Conservation (phyloP, 1,284 basidiomycete species). For the Marasmius oreades region DNA sequence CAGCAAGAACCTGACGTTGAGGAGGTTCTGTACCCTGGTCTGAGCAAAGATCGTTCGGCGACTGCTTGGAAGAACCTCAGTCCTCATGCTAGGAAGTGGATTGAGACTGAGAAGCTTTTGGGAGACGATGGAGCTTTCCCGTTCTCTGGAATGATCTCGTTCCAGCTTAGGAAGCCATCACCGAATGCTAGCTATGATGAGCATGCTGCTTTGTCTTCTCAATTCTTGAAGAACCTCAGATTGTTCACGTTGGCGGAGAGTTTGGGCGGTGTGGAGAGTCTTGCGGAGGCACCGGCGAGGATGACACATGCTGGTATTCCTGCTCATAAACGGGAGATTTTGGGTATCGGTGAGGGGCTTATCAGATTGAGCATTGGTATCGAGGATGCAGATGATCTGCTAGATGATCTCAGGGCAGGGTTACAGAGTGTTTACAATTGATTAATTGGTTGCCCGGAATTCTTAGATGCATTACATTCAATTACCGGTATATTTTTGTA, state of each 20-base stretch:
- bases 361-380: conserved; percentile 86
- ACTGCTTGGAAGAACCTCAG: conserved; percentile 65
- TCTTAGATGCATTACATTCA: too few relatives aligned
- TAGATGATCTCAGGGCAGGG: conserved; percentile 74
- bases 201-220: conserved; percentile 38
- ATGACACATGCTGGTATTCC: conserved; percentile 87
- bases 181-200: neutral
- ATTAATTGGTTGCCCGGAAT: too few relatives aligned
- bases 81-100: conserved; percentile 66
- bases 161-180: conserved; percentile 56
- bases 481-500: too few relatives aligned
- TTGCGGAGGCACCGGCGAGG: conserved; percentile 79
- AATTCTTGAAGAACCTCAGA: conserved; percentile 66
- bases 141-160: conserved; percentile 83
- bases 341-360: conserved; percentile 83
- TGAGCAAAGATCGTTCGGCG: conserved; percentile 33
- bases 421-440: conserved; percentile 37
- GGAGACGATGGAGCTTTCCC: conserved; percentile 46
- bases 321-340: conserved; percentile 54
- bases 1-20: conserved; percentile 57
- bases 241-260: conserved; percentile 89
- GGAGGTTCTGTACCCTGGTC: conserved; percentile 86
- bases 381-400: conserved; percentile 79
- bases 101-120: conserved; percentile 31
- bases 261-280: conserved; percentile 88